Percentiles rank a stretch among this genome's conserved stretches.
Conservation (phyloP, 257 asterid species). For the Misopates orontium region DNA sequence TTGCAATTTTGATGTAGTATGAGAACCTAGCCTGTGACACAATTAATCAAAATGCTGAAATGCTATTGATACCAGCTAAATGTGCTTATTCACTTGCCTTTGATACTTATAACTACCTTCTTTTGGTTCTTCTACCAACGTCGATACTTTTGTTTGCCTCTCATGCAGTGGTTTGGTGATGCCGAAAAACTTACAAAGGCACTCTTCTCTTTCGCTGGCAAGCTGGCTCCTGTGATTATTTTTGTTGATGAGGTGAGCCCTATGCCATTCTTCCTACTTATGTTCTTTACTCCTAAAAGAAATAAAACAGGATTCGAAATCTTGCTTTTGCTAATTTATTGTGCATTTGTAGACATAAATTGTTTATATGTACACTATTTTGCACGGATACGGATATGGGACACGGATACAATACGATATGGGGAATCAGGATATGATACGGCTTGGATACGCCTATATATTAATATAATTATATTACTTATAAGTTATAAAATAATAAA, state of each 20-base stretch:
- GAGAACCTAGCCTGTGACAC: neutral
- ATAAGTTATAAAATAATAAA: too few relatives aligned
- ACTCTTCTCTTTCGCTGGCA: constrained; percentile 96
- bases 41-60: constrained; percentile 5
- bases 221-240: constrained; percentile 92
- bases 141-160: constrained; percentile 27
- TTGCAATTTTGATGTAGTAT: neutral
- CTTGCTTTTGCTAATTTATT: too few relatives aligned
- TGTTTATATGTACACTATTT: too few relatives aligned
- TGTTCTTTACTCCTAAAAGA: too few relatives aligned
- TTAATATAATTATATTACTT: too few relatives aligned
- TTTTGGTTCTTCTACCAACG: neutral
- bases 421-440: too few relatives aligned
- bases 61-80: constrained; percentile 13
- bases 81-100: neutral
- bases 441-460: too few relatives aligned
- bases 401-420: too few relatives aligned
- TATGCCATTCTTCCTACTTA: neutral
- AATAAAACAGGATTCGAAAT: too few relatives aligned
- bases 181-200: constrained; percentile 96
- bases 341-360: too few relatives aligned
- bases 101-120: neutral
- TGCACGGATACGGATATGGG: too few relatives aligned
- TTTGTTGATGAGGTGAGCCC: constrained; percentile 91
- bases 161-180: constrained; percentile 98